Percentiles rank a stretch among this genome's conserved stretches.
These are phyloP conservation scores for Tranzscheliella williamsii DNA, from an alignment of 1,284 basidiomycete genomes.

Conservation along the genomic window DNA sequence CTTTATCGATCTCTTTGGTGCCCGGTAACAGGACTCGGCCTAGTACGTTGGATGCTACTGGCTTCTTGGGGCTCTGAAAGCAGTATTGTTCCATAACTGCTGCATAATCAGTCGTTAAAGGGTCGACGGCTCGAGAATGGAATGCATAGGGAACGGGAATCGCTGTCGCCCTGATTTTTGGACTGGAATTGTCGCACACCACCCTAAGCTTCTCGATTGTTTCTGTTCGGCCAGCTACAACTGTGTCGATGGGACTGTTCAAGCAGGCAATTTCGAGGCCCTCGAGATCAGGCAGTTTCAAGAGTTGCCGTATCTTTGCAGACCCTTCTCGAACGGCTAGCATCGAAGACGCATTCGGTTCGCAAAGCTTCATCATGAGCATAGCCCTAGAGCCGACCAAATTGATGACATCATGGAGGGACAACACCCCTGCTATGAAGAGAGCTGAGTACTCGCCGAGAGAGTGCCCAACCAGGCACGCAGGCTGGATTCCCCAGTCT, in stretches of 20 bases:
- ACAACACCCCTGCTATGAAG: constrained; percentile 20
- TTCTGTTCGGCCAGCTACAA: constrained; percentile 26
- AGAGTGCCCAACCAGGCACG: constrained; percentile 30
- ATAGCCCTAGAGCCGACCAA: constrained; percentile 30
- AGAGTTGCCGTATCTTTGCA: constrained; percentile 9
- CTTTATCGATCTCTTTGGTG: not conserved
- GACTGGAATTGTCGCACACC: constrained; percentile 11
- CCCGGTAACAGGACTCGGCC: constrained; percentile 7
- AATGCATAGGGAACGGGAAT: constrained; percentile 43
- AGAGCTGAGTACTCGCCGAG: constrained; percentile 44
- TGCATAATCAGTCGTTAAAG: constrained; percentile 9
- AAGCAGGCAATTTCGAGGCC: constrained; percentile 36
- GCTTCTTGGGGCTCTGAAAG: constrained; percentile 10
- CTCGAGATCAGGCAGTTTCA: constrained; percentile 3
- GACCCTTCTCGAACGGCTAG: constrained; percentile 21
- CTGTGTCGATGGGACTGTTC: constrained; percentile 36
- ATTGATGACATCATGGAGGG: constrained; percentile 22
- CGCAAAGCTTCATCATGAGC: constrained; percentile 34
- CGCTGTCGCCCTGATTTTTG: constrained; percentile 32
- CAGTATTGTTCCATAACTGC: constrained; percentile 1
- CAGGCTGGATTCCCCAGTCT: constrained; percentile 26
- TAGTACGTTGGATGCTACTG: constrained; percentile 24
- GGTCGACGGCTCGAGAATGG: constrained; percentile 29
- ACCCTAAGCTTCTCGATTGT: constrained; percentile 14
- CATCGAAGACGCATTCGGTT: constrained; percentile 35